Conservation (phyloP, 768 basidiomycete species). For the Mycena vitilis region DNA sequence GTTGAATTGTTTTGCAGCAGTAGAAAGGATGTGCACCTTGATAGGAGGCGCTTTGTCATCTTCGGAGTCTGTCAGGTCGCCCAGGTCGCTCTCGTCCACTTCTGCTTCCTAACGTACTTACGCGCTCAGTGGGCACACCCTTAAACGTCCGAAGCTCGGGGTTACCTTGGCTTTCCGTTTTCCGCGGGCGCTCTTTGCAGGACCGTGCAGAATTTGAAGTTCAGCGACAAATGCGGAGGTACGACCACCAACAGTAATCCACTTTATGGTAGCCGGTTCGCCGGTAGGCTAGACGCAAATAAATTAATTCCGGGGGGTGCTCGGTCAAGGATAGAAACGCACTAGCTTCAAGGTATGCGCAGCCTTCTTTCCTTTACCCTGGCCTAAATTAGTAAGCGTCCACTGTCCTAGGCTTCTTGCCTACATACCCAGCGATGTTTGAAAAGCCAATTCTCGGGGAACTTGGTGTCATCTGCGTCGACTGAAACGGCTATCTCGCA, state of each 20-base stretch:
- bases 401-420: background rate
- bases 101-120: constrained; percentile 28
- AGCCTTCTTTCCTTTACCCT: constrained; percentile 72
- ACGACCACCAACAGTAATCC: constrained; percentile 80
- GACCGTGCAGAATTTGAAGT: constrained; percentile 58
- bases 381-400: constrained; percentile 33
- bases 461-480: constrained; percentile 75
- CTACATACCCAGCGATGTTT: constrained; percentile 72
- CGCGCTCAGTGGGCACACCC: constrained; percentile 12
- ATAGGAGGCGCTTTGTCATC: constrained; percentile 20
- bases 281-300: constrained; percentile 67
- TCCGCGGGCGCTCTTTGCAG: constrained; percentile 29
- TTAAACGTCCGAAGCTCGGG: constrained; percentile 18
- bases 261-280: constrained; percentile 76
- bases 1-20: constrained; percentile 23
- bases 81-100: constrained; percentile 38
- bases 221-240: constrained; percentile 80
- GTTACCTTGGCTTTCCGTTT: constrained; percentile 35
- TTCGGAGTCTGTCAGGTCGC: constrained; percentile 40
- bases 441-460: constrained; percentile 77
- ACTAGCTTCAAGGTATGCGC: constrained; percentile 63
- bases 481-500: constrained; percentile 72
- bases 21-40: constrained; percentile 21
- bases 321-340: constrained; percentile 22
- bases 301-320: constrained; percentile 15